Evolutionary conservation across 306 rosid genomes (phyloP), one percentile per base, ranked within the genome.

Genomic region (Lagenaria siceraria): DNA sequence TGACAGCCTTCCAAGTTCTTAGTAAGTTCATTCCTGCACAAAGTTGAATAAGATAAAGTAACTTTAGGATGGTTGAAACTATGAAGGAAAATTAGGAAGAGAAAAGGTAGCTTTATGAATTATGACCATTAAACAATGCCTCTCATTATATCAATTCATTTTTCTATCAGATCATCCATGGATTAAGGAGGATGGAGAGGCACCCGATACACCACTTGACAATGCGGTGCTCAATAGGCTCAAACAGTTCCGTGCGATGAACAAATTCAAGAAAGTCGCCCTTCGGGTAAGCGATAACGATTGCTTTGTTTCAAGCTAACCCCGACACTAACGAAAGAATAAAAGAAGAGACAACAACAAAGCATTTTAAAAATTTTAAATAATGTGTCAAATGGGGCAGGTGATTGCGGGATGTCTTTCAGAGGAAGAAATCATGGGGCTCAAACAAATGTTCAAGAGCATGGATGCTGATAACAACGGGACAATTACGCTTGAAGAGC

Each of bases 141-240:
- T 49, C 31, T 53, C 40, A 13, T 3, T 9, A 31, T 12, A 54
- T 24, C 76, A n/a, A 24, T 77, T 24, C 54, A 42, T 66, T 69
- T 80, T 46, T 51, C 51, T 80, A 68, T 80, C 48, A 36, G 75
- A 49, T 29, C 72, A 72, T 46, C 63, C 29, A 49, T 95, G 99
- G 99, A 95, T 95, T 81, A 95, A 95, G 89, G 97, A 92, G 82
- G 99, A 90, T 36, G 99, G 98, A 61, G 97, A 95, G 81, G 99
- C 99, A 55, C 99, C 99, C 7, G 98, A 95, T 74, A 86, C 71
- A 27, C 99, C 99, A 60, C 99, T 95, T 66, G 98, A 95, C 82
- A 95, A 95, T 64, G 98, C 99, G 36, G 99, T 95, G 62, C 87
- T 95, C 69, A 90, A 82, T 59, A 90, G 92, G 85, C 97, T 95